Conservation (phyloP, 2,329 filamentous ascomycete genomes). For the Fusarium citri region DNA sequence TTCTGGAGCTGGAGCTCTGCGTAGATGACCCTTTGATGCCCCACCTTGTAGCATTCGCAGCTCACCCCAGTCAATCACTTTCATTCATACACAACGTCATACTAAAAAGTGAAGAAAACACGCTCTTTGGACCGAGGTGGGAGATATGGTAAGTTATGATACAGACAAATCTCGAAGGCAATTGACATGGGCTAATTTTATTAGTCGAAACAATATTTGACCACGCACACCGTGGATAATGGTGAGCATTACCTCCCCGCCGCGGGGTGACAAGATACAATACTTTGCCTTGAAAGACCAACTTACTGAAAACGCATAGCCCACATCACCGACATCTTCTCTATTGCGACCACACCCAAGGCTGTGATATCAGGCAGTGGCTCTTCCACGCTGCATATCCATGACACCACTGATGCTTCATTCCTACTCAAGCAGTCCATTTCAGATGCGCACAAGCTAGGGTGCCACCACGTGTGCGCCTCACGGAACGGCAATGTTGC, state of each 20-base stretch:
- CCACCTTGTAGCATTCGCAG: slow-evolving; percentile 32
- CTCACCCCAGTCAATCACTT: slow-evolving; percentile 28
- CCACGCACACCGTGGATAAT: slow-evolving; percentile 88
- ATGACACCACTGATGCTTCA: slow-evolving; percentile 76
- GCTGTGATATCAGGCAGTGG: slow-evolving; percentile 87
- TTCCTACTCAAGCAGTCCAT: slow-evolving; percentile 86
- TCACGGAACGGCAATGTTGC: slow-evolving; percentile 76
- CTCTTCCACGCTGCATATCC: slow-evolving; percentile 82
- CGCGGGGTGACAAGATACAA: slow-evolving; percentile 27
- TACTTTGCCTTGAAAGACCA: slow-evolving; percentile 19
- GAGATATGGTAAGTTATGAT: slow-evolving; percentile 45
- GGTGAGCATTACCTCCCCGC: slow-evolving; percentile 65
- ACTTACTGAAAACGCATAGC: slow-evolving; percentile 61
- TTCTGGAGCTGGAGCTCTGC: slow-evolving; percentile 15
- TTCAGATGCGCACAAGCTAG: slow-evolving; percentile 82
- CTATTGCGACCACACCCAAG: slow-evolving; percentile 78
- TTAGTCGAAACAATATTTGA: slow-evolving; percentile 98
- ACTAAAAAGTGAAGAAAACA: slow-evolving; percentile 18
- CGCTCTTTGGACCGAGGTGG: slow-evolving; percentile 3
- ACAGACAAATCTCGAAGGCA: neutral
- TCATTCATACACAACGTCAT: slow-evolving; percentile 46
- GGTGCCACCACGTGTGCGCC: slow-evolving; percentile 89
- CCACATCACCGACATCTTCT: slow-evolving; percentile 86
- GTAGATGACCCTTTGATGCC: slow-evolving; percentile 32
- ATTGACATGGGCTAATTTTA: slow-evolving; percentile 8